These are phyloP conservation scores for Cutaneotrichosporon daszewskae DNA, from an alignment of 1,284 basidiomycete genomes.

Conservation along the genomic window DNA sequence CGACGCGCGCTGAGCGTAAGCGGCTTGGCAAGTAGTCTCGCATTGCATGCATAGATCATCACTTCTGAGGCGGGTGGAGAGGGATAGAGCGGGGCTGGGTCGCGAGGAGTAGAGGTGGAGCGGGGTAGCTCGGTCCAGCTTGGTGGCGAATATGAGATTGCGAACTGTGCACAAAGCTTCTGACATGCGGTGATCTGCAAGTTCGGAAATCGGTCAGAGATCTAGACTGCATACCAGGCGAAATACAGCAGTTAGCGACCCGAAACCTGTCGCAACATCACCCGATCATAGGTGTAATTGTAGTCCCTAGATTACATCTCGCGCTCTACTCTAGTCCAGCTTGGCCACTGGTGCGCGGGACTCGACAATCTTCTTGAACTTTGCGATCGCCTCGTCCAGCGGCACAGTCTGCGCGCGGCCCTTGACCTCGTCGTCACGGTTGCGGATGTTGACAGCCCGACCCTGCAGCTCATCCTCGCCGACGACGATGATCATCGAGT, in stretches of 20 bases:
- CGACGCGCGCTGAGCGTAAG: conserved; percentile 21
- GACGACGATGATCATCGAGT: conserved; percentile 91
- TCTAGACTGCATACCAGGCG: too few relatives aligned
- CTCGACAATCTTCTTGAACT: conserved; percentile 37
- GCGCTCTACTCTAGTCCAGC: conserved; percentile 4
- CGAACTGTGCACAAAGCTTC: neutral
- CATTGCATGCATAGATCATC: neutral
- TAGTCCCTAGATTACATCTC: too few relatives aligned
- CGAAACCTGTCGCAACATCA: too few relatives aligned
- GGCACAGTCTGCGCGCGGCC: conserved; percentile 44
- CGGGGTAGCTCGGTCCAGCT: too few relatives aligned
- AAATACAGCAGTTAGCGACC: too few relatives aligned
- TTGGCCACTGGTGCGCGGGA: conserved; percentile 28
- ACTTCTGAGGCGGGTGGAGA: neutral
- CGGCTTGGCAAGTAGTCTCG: conserved; percentile 27
- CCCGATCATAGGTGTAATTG: too few relatives aligned
- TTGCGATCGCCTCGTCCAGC: conserved; percentile 35
- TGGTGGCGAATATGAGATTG: neutral
- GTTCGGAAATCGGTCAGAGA: too few relatives aligned
- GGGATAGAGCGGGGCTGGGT: neutral
- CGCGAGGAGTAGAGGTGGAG: too few relatives aligned
- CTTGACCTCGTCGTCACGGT: conserved; percentile 71
- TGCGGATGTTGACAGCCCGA: conserved; percentile 87
- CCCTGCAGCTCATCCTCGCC: conserved; percentile 85
- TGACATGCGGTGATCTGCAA: too few relatives aligned